Evolutionary conservation across 2,329 filamentous ascomycete species (phyloP).

Genomic region (Curvularia hawaiiensis): DNA sequence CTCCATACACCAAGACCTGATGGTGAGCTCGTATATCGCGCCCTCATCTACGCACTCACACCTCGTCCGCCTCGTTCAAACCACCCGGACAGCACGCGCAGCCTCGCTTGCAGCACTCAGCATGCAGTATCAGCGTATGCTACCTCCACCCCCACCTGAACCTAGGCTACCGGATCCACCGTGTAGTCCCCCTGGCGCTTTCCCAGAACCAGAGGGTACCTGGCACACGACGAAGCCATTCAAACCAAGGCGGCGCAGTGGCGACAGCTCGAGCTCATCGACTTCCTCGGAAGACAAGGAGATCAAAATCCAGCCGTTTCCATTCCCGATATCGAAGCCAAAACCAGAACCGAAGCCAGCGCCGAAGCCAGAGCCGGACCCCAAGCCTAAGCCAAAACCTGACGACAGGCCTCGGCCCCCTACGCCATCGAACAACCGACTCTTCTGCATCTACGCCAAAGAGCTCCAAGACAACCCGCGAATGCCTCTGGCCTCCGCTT

Average conservation of each 20-base stretch:
- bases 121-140: slow-evolving; percentile 38
- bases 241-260: slow-evolving; percentile 11
- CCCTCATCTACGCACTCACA: slow-evolving; percentile 36
- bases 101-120: slow-evolving; percentile 37
- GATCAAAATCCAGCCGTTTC: slow-evolving; percentile 1
- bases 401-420: neutral
- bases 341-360: slow-evolving; percentile 2
- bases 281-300: slow-evolving; percentile 12
- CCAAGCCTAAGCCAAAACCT: slow-evolving; percentile 9
- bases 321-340: neutral
- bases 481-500: slow-evolving; percentile 33
- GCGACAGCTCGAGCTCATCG: slow-evolving; percentile 14
- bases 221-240: slow-evolving; percentile 13
- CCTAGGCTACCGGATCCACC: slow-evolving; percentile 12
- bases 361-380: slow-evolving; percentile 7
- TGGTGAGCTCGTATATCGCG: slow-evolving; percentile 28
- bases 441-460: slow-evolving; percentile 42
- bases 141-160: slow-evolving; percentile 1
- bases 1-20: slow-evolving; percentile 36
- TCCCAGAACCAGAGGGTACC: slow-evolving; percentile 16
- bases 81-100: slow-evolving; percentile 32
- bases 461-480: slow-evolving; percentile 32
- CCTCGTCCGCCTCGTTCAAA: slow-evolving; percentile 34
- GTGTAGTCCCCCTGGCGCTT: slow-evolving; percentile 24
- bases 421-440: slow-evolving; percentile 9